Evolutionary conservation across 2,329 filamentous ascomycete species (phyloP), one percentile per base, ranked within the genome.

Genomic region (Xylaria digitata): DNA sequence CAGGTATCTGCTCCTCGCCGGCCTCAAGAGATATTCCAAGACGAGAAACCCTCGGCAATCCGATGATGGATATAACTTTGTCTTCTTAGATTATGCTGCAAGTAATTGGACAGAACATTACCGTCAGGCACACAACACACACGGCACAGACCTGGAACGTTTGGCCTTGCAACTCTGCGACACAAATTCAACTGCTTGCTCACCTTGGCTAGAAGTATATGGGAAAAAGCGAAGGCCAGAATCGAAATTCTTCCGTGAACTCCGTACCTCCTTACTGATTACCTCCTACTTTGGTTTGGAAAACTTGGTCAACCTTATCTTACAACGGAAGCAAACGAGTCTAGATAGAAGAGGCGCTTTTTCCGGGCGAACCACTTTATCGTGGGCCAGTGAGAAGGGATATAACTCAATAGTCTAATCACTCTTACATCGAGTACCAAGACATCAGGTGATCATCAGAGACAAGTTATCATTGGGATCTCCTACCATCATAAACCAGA

Each of bases 361-460:
- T 9, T 19, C 4, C 17, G 5, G 48, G 6, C 63, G 69, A 50
- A 63, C 53, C 21, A 66, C 63, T 61, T 26, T 70, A 17, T 69
- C 63, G 49, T 70, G 61, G 69, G 66, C 66, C 6, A 57, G 69
- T n/a, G 63, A 67, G 45, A 67, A 57, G 4, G 66, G 69, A 49
- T 58, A 67, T 49, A 5, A 56, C 7, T 42, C 8, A 1, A 63
- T 67, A 26, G 63, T 67, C 11, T 32, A 55, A 45, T 48, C 15
- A 17, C 61, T 69, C 54, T 53, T 69, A 13, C 23, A 63, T 52
- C 43, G 45, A 49, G 52, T 66, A 42, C 48, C 58, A 6, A 90
- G 92, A 74, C 85, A 92, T 26, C 90, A 43, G 77, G 84, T 85
- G n/a, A 90, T 92, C 3, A 79, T 93, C 40, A 88, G 87, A 74